Conservation (phyloP, 2,329 filamentous ascomycete genomes). For the Arthroderma sp. region DNA sequence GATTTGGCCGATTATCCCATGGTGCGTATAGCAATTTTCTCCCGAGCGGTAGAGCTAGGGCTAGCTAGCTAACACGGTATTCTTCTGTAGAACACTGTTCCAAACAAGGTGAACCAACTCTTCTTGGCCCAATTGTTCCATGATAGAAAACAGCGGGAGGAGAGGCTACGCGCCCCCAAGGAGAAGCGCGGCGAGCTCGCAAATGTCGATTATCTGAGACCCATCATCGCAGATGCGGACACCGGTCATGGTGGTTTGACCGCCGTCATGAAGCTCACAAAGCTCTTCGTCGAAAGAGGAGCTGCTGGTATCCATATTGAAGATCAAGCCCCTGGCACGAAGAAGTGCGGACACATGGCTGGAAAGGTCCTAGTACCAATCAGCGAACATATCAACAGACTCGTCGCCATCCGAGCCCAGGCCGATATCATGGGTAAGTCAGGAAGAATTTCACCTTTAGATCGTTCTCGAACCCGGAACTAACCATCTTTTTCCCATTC, state of each 20-base stretch:
- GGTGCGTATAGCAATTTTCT: constrained; percentile 34
- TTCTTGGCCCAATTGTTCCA: constrained; percentile 99
- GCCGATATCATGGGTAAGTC: constrained; percentile 86
- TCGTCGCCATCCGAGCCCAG: constrained; percentile 92
- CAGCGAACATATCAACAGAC: constrained; percentile 92
- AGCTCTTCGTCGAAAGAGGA: constrained; percentile 91
- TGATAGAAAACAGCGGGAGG: constrained; percentile 96
- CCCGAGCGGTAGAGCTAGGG: neutral
- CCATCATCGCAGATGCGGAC: constrained; percentile 92
- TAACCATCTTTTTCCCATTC: neutral
- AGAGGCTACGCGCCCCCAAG: constrained; percentile 67
- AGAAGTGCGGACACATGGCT: constrained; percentile 99
- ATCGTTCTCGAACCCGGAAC: neutral
- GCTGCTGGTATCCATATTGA: constrained; percentile 98
- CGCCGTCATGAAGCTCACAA: constrained; percentile 99
- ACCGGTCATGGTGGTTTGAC: constrained; percentile 94
- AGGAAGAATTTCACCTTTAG: neutral
- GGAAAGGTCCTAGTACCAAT: constrained; percentile 96
- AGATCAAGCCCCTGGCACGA: constrained; percentile 93
- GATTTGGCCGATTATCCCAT: constrained; percentile 97
- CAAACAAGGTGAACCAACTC: constrained; percentile 93
- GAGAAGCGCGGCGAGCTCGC: constrained; percentile 57
- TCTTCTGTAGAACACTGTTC: constrained; percentile 66
- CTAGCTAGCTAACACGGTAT: neutral
- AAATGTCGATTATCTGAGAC: constrained; percentile 86